Conservation (phyloP, 495 filamentous ascomycete species). For the Trichoderma asperelloides region DNA sequence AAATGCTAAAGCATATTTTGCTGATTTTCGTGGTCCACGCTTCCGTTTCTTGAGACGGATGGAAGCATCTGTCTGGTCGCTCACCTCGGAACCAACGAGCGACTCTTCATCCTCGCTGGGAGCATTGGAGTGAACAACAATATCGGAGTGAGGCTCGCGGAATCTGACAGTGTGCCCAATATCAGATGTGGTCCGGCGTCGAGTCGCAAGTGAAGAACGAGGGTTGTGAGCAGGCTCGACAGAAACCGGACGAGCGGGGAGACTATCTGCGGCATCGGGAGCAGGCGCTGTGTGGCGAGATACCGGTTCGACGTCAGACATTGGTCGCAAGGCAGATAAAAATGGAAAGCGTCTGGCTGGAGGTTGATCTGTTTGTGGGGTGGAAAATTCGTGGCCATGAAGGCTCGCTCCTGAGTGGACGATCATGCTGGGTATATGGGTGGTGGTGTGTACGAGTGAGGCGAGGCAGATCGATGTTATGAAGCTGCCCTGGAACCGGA, state of each 20-base stretch:
- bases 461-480: neutral
- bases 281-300: slow-evolving; percentile 14
- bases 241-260: neutral
- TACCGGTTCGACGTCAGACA: neutral
- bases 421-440: slow-evolving; percentile 27
- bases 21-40: neutral
- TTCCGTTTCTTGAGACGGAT: neutral
- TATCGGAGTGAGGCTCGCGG: neutral
- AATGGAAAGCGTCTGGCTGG: slow-evolving; percentile 33
- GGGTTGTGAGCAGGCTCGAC: neutral
- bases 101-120: slow-evolving; percentile 8
- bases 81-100: slow-evolving; percentile 1
- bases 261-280: neutral
- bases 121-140: neutral
- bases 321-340: slow-evolving; percentile 27
- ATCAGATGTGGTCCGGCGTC: neutral
- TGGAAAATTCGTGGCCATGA: slow-evolving; percentile 49
- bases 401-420: slow-evolving; percentile 40
- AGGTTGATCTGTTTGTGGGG: slow-evolving; percentile 27
- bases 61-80: neutral
- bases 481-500: neutral
- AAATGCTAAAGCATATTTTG: neutral
- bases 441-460: neutral
- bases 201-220: neutral
- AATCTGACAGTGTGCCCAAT: neutral